Evolutionary conservation across 1,139 yeast species (phyloP), one percentile per base, ranked within the genome.

Genomic region (Taphrina betulina): DNA sequence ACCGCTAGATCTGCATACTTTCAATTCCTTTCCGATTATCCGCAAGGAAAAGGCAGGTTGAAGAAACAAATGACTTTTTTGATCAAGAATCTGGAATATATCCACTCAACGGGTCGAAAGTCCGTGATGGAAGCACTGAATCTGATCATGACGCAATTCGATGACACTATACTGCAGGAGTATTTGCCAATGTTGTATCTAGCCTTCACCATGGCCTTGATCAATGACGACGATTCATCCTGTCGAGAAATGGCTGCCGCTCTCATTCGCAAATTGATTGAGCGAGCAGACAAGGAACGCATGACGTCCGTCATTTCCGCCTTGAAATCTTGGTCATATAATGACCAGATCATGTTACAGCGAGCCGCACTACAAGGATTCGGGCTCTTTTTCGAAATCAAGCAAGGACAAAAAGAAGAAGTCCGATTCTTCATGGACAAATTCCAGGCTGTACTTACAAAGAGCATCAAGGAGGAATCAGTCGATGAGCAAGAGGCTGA

Each of bases 1-100:
- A 82, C 86, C 71, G 82, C 97, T 7, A 79, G 97, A 69, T 79
- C 87, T 62, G 82, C 86, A 0, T 94, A 82, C 68, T 85, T 82
- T 69, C 92, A 83, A 66, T 94, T 92, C 65, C 72, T 92, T 65
- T 85, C 90, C 83, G 96, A 89, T 65, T 92, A 87, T 66, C 97
- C 95, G 64, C 97, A 92, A 71, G 90, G 97, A 29, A 79, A 83
- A 65, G 90, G 94, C 3, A 80, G 89, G 62, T 71, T 92, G 54
- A 94, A 86, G 63, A 86, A 83, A 64, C 95, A 87, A 64, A 82
- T 90, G 70, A 82, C 83, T 62, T 83, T 84, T 66, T 75, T 92
- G 69, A 85, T 90, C n/a, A 81, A 80, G 61, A 92, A 94, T 67
- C 73, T 94, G 65, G 78, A 82, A 24, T 94, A 94, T 67, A 92